Conservation (phyloP, 495 filamentous ascomycete species). For the Neurospora cerealis region DNA sequence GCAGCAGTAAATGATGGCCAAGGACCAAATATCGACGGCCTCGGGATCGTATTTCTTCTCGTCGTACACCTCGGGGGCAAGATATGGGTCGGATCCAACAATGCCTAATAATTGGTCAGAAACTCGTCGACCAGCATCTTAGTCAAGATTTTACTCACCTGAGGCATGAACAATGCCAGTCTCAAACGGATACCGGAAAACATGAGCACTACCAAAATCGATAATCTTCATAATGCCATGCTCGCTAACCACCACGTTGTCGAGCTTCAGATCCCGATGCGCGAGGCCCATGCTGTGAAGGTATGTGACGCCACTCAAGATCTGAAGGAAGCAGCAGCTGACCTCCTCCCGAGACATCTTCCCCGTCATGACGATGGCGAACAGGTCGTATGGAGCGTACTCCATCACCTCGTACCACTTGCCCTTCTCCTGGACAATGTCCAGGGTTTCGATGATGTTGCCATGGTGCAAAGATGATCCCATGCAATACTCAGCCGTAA, state of each 20-base stretch:
- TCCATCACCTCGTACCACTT: slow-evolving; percentile 99
- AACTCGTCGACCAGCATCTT: not conserved
- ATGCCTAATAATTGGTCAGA: slow-evolving; percentile 53
- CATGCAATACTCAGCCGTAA: slow-evolving; percentile 99
- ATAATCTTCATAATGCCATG: slow-evolving; percentile 99
- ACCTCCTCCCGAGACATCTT: slow-evolving; percentile 94
- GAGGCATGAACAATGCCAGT: slow-evolving; percentile 76
- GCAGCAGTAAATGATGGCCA: slow-evolving; percentile 98
- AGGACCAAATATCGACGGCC: slow-evolving; percentile 92
- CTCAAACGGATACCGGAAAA: slow-evolving; percentile 97
- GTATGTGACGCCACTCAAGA: slow-evolving; percentile 93
- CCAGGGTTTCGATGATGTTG: slow-evolving; percentile 96
- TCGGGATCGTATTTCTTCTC: slow-evolving; percentile 90
- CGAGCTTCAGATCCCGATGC: slow-evolving; percentile 92
- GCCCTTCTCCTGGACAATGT: slow-evolving; percentile 90
- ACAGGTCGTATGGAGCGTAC: slow-evolving; percentile 94
- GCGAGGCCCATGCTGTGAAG: slow-evolving; percentile 93
- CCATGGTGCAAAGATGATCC: slow-evolving; percentile 95
- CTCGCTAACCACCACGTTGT: slow-evolving; percentile 97
- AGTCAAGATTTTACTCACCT: slow-evolving; percentile 47
- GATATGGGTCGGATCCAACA: slow-evolving; percentile 94
- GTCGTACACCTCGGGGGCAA: slow-evolving; percentile 95
- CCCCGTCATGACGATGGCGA: slow-evolving; percentile 98
- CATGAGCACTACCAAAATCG: slow-evolving; percentile 95
- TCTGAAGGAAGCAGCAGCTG: slow-evolving; percentile 85